phyloP scores from a whole-genome alignment of 2,329 filamentous ascomycete species.

The Nakataea oryzae region DNA sequence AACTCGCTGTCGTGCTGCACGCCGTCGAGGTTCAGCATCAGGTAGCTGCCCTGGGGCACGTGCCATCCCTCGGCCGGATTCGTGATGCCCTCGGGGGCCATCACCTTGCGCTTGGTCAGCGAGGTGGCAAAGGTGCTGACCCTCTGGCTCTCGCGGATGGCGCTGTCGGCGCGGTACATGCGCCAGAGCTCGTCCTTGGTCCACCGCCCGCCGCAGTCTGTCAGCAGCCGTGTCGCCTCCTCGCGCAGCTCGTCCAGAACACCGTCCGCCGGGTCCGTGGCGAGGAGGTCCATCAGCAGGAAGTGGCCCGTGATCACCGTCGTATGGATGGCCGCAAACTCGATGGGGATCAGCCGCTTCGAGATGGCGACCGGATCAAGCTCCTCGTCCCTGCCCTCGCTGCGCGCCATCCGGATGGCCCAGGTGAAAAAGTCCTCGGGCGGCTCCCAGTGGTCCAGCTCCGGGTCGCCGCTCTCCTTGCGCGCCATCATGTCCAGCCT shows the following conservation, averaged over 20 bases:
- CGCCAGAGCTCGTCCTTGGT: slow-evolving; percentile 30
- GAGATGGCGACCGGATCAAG: slow-evolving; percentile 36
- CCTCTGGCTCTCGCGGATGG: slow-evolving; percentile 42
- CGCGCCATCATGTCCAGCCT: slow-evolving; percentile 34
- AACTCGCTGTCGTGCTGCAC: slow-evolving; percentile 35
- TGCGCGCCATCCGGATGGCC: slow-evolving; percentile 39
- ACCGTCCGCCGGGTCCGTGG: slow-evolving; percentile 21
- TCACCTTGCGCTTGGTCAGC: slow-evolving; percentile 34
- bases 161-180: slow-evolving; percentile 37
- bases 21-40: slow-evolving; percentile 32
- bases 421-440: slow-evolving; percentile 49
- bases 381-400: slow-evolving; percentile 30
- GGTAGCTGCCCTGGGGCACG: slow-evolving; percentile 28
- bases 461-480: slow-evolving; percentile 27
- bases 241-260: slow-evolving; percentile 29
- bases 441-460: slow-evolving; percentile 27
- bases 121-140: slow-evolving; percentile 34
- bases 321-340: slow-evolving; percentile 50
- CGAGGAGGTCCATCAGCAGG: slow-evolving; percentile 34
- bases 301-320: slow-evolving; percentile 40
- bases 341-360: slow-evolving; percentile 40
- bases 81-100: slow-evolving; percentile 23
- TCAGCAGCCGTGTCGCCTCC: slow-evolving; percentile 25
- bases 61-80: slow-evolving; percentile 30
- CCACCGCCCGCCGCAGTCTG: slow-evolving; percentile 28